phyloP scores from a whole-genome alignment of 805 yeast species.

The Candida ortonii region DNA sequence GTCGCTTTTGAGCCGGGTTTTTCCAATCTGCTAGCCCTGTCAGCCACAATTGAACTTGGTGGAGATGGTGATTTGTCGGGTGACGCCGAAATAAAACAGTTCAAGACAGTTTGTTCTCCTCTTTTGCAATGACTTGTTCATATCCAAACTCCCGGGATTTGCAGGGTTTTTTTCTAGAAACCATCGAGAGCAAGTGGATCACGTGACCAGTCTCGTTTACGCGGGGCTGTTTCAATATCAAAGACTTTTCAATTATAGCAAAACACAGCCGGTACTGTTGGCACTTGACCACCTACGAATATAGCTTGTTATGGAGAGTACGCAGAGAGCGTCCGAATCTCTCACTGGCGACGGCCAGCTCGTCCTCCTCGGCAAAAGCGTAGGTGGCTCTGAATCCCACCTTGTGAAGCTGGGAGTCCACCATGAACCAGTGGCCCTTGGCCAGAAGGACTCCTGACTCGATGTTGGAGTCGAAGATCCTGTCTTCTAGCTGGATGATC shows the following conservation, averaged over 20 bases:
- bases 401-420: constrained; percentile 16
- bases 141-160: not conserved
- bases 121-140: too few relatives aligned
- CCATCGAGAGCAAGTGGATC: constrained; percentile 8
- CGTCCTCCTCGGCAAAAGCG: constrained; percentile 28
- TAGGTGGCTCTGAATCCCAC: constrained; percentile 35
- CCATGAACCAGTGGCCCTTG: constrained; percentile 36
- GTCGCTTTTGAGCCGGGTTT: too few relatives aligned
- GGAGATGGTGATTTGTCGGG: too few relatives aligned
- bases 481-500: constrained; percentile 31
- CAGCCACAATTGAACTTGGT: too few relatives aligned
- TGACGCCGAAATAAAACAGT: too few relatives aligned
- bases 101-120: too few relatives aligned
- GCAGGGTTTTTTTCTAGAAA: constrained; percentile 7
- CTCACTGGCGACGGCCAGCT: constrained; percentile 26
- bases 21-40: too few relatives aligned
- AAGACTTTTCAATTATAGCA: too few relatives aligned
- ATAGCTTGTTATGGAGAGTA: constrained; percentile 14
- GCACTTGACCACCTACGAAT: too few relatives aligned
- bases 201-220: constrained; percentile 8
- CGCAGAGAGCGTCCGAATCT: constrained; percentile 27
- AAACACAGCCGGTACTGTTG: too few relatives aligned
- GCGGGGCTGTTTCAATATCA: constrained; percentile 4
- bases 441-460: constrained; percentile 29
- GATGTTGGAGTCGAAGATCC: constrained; percentile 24